phyloP scores from a whole-genome alignment of 805 yeast genomes.

The Deakozyma indianensis region DNA sequence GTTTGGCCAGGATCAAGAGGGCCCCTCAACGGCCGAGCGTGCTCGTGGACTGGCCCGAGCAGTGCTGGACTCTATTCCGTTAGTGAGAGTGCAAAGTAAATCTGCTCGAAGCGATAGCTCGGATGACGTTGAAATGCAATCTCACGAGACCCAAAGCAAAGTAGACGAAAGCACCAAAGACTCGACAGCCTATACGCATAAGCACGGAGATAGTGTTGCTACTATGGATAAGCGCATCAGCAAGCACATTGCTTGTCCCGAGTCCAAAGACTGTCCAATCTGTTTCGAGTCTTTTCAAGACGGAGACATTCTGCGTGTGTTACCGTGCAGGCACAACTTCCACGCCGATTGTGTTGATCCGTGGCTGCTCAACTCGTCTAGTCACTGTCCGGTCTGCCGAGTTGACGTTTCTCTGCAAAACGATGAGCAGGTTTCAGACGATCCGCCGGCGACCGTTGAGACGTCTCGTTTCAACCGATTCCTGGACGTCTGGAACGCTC shows the following conservation, averaged over 20 bases:
- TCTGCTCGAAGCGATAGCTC: neutral
- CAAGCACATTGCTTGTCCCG: neutral
- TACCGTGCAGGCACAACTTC: constrained; percentile 74
- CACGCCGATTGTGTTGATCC: constrained; percentile 73
- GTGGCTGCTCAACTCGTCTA: constrained; percentile 61
- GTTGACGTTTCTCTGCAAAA: constrained; percentile 32
- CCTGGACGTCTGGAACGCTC: constrained; percentile 19
- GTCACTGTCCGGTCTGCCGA: constrained; percentile 76
- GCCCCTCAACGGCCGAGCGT: constrained; percentile 8
- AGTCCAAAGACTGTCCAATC: constrained; percentile 43
- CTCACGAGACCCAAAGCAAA: neutral
- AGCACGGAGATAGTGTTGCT: neutral
- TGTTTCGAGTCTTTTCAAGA: constrained; percentile 56
- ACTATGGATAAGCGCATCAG: constrained; percentile 1
- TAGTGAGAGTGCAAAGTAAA: constrained; percentile 11
- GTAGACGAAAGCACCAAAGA: neutral
- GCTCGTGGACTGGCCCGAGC: constrained; percentile 24
- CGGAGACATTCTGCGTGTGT: constrained; percentile 47
- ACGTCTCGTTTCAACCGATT: constrained; percentile 14
- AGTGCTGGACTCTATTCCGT: constrained; percentile 22
- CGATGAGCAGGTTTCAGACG: constrained; percentile 10
- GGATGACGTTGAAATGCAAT: neutral
- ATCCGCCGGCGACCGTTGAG: constrained; percentile 11
- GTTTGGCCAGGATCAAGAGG: constrained; percentile 3
- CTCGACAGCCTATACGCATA: too few relatives aligned